phyloP scores from a whole-genome alignment of 345 rosid species.

The Adansonia digitata region DNA sequence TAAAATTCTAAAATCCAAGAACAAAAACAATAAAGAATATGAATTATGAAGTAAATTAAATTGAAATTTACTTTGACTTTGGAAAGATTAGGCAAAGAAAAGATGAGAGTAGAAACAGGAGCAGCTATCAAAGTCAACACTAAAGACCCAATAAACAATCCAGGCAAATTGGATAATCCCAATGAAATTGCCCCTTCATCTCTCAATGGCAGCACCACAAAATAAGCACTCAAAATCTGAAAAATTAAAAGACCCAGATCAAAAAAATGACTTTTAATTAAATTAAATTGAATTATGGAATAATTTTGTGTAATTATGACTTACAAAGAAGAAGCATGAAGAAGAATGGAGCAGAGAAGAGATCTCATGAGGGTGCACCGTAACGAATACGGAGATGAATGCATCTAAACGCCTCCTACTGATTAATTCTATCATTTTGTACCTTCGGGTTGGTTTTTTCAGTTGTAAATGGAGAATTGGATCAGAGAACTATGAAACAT shows the following conservation, averaged over 20 bases:
- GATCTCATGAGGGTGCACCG: conserved; percentile 78
- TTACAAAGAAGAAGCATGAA: conserved; percentile 89
- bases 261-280: background rate
- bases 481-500: background rate
- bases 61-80: conserved; percentile 55
- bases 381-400: conserved; percentile 54
- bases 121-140: conserved; percentile 78
- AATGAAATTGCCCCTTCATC: conserved; percentile 90
- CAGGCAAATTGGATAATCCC: conserved; percentile 75
- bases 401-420: conserved; percentile 43
- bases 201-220: conserved; percentile 81
- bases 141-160: conserved; percentile 70
- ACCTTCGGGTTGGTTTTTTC: background rate
- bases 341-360: conserved; percentile 67
- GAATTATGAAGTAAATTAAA: background rate
- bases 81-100: conserved; percentile 70
- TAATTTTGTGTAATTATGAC: background rate
- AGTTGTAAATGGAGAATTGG: background rate
- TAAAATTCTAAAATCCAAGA: background rate
- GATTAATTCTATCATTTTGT: conserved; percentile 9
- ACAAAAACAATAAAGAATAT: background rate
- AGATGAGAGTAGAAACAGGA: conserved; percentile 79
- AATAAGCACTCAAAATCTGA: conserved; percentile 85
- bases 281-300: background rate
- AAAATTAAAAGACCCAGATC: background rate